Evolutionary conservation across 257 asterid genomes (phyloP).

Genomic region (Capsicum pubescens): DNA sequence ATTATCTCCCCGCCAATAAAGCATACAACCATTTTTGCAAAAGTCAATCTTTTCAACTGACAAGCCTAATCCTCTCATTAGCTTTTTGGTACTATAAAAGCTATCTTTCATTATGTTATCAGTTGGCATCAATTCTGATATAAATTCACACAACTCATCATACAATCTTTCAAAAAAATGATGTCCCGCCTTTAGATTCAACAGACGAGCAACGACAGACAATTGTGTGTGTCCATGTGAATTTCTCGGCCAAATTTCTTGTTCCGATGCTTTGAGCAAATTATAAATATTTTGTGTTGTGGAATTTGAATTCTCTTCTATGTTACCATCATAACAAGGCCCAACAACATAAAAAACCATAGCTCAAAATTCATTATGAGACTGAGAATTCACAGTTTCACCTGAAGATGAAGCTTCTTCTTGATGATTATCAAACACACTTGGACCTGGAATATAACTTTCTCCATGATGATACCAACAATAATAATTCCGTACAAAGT

Average conservation of each 20-base stretch:
- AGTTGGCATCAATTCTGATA: neutral
- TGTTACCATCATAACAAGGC: neutral
- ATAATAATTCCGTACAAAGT: neutral
- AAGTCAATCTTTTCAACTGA: neutral
- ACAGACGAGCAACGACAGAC: neutral
- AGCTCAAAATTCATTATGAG: neutral
- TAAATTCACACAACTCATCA: neutral
- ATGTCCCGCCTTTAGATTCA: neutral
- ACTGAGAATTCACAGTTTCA: neutral
- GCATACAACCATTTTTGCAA: neutral
- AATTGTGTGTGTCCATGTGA: neutral
- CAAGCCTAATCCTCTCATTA: neutral
- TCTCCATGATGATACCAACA: neutral
- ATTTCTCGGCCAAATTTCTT: neutral
- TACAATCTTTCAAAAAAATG: neutral
- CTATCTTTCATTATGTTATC: neutral
- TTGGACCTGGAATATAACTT: neutral
- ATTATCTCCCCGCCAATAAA: neutral
- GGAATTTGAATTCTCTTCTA: neutral
- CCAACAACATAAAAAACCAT: neutral
- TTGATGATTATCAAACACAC: neutral
- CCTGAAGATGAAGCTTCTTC: neutral
- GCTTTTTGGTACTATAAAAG: neutral
- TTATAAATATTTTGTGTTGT: neutral
- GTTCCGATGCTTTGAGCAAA: neutral